Percentiles rank a stretch among this genome's conserved stretches.
These are phyloP conservation scores for Phytophthora hybrid DNA, from an alignment of 352 stramenopile genomes.

Conservation along the genomic window DNA sequence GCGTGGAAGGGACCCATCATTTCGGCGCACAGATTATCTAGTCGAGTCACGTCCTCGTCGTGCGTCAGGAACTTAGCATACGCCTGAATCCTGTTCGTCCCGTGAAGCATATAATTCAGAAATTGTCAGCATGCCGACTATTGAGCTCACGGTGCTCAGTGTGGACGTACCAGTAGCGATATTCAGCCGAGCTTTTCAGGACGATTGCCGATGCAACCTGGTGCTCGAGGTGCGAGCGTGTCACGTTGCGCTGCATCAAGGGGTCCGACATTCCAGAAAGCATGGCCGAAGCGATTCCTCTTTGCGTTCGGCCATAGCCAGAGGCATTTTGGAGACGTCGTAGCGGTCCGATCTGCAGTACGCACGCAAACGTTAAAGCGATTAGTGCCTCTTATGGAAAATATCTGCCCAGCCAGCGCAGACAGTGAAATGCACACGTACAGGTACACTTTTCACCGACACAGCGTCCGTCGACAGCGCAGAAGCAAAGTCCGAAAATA, in stretches of 20 bases:
- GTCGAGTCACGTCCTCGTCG: slow-evolving; percentile 78
- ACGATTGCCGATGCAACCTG: slow-evolving; percentile 71
- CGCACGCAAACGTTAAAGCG: not conserved
- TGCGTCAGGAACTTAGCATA: slow-evolving; percentile 85
- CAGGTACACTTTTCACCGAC: slow-evolving; percentile 65
- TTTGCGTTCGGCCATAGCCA: slow-evolving; percentile 73
- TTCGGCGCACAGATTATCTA: slow-evolving; percentile 83
- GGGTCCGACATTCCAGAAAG: slow-evolving; percentile 76
- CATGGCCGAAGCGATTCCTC: slow-evolving; percentile 74
- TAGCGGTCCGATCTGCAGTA: slow-evolving; percentile 68
- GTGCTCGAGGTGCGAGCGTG: slow-evolving; percentile 85
- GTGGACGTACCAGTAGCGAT: slow-evolving; percentile 80
- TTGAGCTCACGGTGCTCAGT: not conserved
- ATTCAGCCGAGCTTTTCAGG: slow-evolving; percentile 78
- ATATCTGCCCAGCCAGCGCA: not conserved
- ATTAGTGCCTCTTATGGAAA: slow-evolving; percentile 10
- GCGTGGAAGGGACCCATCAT: slow-evolving; percentile 82
- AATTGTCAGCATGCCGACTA: not conserved
- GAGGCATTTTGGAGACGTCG: slow-evolving; percentile 86
- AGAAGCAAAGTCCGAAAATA: slow-evolving; percentile 87
- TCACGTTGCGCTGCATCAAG: slow-evolving; percentile 83
- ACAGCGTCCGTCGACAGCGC: slow-evolving; percentile 80
- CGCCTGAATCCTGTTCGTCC: slow-evolving; percentile 66
- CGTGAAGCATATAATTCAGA: not conserved
- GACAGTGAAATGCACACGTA: slow-evolving; percentile 37